Evolutionary conservation across 176 grass and related monocot genomes (phyloP).

Genomic region (Typha latifolia): DNA sequence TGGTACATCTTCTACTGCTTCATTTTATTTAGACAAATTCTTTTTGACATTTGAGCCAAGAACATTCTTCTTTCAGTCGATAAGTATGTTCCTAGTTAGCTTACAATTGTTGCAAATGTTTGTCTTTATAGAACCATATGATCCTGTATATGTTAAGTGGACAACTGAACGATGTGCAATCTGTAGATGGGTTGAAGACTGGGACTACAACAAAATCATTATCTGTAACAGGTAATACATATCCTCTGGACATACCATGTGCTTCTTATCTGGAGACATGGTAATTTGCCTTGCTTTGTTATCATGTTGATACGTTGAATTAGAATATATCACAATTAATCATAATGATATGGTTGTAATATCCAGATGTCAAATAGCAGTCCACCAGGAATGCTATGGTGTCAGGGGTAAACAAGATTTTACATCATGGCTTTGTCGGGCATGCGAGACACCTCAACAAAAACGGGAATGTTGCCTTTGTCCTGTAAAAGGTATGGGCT

Average conservation of each 20-base stretch:
- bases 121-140: slow-evolving; percentile 70
- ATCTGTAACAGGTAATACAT: slow-evolving; percentile 78
- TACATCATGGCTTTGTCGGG: slow-evolving; percentile 90
- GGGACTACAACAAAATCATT: slow-evolving; percentile 99
- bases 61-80: slow-evolving; percentile 12
- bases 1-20: slow-evolving; percentile 32
- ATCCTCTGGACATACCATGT: not conserved
- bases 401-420: slow-evolving; percentile 79
- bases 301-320: slow-evolving; percentile 12
- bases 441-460: slow-evolving; percentile 75
- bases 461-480: slow-evolving; percentile 92
- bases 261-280: not conserved
- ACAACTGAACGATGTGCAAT: slow-evolving; percentile 98
- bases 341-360: slow-evolving; percentile 17
- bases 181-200: slow-evolving; percentile 99
- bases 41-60: slow-evolving; percentile 1
- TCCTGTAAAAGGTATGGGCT: slow-evolving; percentile 73
- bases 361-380: slow-evolving; percentile 95
- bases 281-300: not conserved
- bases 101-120: slow-evolving; percentile 12
- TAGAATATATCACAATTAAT: not conserved
- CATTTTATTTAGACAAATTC: slow-evolving; percentile 4
- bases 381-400: slow-evolving; percentile 99
- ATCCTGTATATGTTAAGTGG: slow-evolving; percentile 80
- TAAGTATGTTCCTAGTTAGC: slow-evolving; percentile 2